phyloP scores from a whole-genome alignment of 2,329 filamentous ascomycete genomes.

The Xylaria sp. region DNA sequence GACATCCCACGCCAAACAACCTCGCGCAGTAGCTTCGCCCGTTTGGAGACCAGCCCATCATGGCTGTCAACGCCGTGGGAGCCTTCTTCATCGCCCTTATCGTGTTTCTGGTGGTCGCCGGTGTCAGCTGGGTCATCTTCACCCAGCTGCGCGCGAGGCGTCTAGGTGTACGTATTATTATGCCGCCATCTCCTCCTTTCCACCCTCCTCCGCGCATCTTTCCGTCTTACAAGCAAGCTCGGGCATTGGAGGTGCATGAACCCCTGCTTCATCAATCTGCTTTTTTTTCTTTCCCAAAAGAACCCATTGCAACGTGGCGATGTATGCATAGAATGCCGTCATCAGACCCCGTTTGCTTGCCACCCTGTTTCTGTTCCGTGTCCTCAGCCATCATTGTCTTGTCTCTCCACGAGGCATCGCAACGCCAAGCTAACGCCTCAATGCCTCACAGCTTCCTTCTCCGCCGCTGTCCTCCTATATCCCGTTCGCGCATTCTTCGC shows the following conservation, averaged over 20 bases:
- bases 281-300: neutral
- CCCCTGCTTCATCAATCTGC: neutral
- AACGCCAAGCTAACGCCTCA: slow-evolving; percentile 13
- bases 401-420: neutral
- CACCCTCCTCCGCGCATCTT: neutral
- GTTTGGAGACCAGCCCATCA: slow-evolving; percentile 15
- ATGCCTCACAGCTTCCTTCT: slow-evolving; percentile 54
- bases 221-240: slow-evolving; percentile 7
- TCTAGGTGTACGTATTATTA: slow-evolving; percentile 52
- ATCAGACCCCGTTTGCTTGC: neutral
- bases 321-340: neutral
- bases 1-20: neutral
- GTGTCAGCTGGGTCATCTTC: slow-evolving; percentile 63
- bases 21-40: neutral
- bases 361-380: neutral
- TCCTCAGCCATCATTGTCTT: neutral
- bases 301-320: neutral
- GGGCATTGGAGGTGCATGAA: neutral
- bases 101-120: slow-evolving; percentile 53
- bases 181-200: neutral
- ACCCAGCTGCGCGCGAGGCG: slow-evolving; percentile 66
- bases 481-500: slow-evolving; percentile 56
- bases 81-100: slow-evolving; percentile 69
- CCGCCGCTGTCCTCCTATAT: slow-evolving; percentile 64
- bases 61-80: slow-evolving; percentile 51